phyloP scores from a whole-genome alignment of 75 land plant genomes.

The Pseudotsuga menziesii region DNA sequence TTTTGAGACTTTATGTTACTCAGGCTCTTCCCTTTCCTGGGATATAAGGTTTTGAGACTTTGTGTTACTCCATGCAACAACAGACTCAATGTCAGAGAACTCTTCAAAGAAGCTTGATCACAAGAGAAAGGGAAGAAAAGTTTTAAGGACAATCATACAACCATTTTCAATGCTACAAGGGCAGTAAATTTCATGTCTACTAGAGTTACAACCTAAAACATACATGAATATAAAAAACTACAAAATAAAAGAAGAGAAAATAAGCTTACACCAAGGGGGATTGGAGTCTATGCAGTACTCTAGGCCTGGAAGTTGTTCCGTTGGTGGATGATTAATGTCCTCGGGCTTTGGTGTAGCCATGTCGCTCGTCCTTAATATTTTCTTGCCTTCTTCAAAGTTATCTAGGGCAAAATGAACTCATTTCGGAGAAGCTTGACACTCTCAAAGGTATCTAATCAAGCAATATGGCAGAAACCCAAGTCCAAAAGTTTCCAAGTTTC shows the following conservation, averaged over 20 bases:
- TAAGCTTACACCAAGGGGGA: constrained; percentile 78
- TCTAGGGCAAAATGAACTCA: neutral
- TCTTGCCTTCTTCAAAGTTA: no score
- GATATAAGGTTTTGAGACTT: no score
- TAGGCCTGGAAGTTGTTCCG: constrained; percentile 90
- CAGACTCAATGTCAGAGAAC: no score
- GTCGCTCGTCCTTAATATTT: no score
- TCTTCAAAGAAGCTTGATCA: no score
- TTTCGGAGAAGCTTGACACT: neutral
- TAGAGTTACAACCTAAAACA: neutral
- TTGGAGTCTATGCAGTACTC: constrained; percentile 93
- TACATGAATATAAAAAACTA: constrained; percentile 1
- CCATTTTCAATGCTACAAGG: no score
- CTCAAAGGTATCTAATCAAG: neutral
- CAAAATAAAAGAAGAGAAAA: constrained; percentile 1
- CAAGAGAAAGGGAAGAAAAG: no score
- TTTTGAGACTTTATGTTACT: no score
- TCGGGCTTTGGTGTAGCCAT: constrained; percentile 9
- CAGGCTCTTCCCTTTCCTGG: no score
- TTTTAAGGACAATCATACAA: neutral
- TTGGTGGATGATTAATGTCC: constrained; percentile 66
- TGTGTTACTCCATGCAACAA: no score
- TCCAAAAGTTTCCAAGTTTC: neutral
- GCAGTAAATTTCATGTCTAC: neutral
- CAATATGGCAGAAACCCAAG: neutral